Percentiles rank a stretch among this genome's conserved stretches.
Evolutionary conservation across 1,139 yeast genomes (phyloP).

Genomic region (Yamadazyma blattariae): DNA sequence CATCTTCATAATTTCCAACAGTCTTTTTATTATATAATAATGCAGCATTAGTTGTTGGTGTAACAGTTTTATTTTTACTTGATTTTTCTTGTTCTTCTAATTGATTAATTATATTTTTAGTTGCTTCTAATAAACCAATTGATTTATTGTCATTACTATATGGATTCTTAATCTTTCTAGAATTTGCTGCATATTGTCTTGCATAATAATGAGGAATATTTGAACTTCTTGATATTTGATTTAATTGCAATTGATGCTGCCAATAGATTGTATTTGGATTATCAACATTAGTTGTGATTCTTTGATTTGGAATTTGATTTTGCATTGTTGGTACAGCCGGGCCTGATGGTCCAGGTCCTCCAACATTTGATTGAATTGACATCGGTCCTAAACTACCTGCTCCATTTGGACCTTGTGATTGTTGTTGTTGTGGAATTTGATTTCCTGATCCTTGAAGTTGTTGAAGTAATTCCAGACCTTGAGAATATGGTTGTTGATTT

Average conservation of each 20-base stretch:
- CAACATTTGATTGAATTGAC: neutral
- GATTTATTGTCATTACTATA: conserved; percentile 36
- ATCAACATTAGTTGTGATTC: conserved; percentile 30
- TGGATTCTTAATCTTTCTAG: conserved; percentile 52
- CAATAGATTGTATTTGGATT: conserved; percentile 60
- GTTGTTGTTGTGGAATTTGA: conserved; percentile 18
- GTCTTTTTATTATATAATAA: conserved; percentile 63
- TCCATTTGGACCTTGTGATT: conserved; percentile 8
- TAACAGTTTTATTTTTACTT: conserved; percentile 17
- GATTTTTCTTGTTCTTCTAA: conserved; percentile 41
- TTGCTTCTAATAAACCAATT: conserved; percentile 53
- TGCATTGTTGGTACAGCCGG: neutral
- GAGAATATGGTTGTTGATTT: conserved; percentile 16
- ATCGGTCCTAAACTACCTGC: too few relatives aligned
- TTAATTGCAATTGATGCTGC: conserved; percentile 86
- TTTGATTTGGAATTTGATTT: neutral
- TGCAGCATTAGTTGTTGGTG: conserved; percentile 32
- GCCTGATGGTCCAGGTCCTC: neutral
- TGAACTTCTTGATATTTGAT: conserved; percentile 73
- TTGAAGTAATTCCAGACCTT: conserved; percentile 10
- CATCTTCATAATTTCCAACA: conserved; percentile 59
- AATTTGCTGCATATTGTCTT: conserved; percentile 83
- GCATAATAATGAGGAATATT: conserved; percentile 85
- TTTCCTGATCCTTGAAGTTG: conserved; percentile 13
- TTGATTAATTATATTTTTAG: conserved; percentile 46